Evolutionary conservation across 495 filamentous ascomycete genomes (phyloP).

Genomic region (Penicillium taxi): DNA sequence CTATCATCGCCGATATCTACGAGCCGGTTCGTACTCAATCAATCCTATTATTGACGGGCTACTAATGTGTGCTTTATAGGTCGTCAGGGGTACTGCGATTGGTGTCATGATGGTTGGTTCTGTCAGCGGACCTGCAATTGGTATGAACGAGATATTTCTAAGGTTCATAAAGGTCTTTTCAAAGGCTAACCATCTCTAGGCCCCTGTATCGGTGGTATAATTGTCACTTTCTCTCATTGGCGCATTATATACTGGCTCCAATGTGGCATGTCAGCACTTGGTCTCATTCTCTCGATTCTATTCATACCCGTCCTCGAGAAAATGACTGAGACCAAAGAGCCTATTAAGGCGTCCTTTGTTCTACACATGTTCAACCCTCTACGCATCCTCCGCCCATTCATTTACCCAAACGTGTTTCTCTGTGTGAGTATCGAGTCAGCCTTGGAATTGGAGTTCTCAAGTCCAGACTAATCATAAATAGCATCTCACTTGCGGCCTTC

Average conservation of each 20-base stretch:
- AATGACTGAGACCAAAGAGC: constrained; percentile 4
- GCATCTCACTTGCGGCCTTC: constrained; percentile 53
- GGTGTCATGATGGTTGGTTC: constrained; percentile 49
- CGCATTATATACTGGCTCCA: constrained; percentile 54
- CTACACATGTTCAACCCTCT: constrained; percentile 33
- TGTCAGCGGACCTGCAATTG: constrained; percentile 49
- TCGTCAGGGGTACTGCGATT: constrained; percentile 47
- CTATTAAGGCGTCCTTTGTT: constrained; percentile 6
- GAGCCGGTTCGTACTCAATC: constrained; percentile 30
- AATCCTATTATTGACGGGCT: neutral
- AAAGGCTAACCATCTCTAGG: constrained; percentile 17
- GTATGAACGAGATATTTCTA: too few relatives aligned
- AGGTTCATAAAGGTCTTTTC: neutral
- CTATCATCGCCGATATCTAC: constrained; percentile 41
- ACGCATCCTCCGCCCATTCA: constrained; percentile 25
- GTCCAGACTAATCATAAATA: constrained; percentile 9
- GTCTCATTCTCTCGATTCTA: constrained; percentile 29
- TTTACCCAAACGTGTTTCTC: constrained; percentile 37
- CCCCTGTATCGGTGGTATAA: constrained; percentile 42
- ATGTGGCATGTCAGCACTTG: constrained; percentile 40
- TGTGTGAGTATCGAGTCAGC: constrained; percentile 23
- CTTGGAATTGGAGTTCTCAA: neutral
- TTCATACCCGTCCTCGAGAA: constrained; percentile 31
- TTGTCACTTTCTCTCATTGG: constrained; percentile 50
- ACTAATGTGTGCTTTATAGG: constrained; percentile 20